Percentiles rank a stretch among this genome's conserved stretches.
Evolutionary conservation across 2,329 filamentous ascomycete species (phyloP).

Genomic region (Tolypocladium album): DNA sequence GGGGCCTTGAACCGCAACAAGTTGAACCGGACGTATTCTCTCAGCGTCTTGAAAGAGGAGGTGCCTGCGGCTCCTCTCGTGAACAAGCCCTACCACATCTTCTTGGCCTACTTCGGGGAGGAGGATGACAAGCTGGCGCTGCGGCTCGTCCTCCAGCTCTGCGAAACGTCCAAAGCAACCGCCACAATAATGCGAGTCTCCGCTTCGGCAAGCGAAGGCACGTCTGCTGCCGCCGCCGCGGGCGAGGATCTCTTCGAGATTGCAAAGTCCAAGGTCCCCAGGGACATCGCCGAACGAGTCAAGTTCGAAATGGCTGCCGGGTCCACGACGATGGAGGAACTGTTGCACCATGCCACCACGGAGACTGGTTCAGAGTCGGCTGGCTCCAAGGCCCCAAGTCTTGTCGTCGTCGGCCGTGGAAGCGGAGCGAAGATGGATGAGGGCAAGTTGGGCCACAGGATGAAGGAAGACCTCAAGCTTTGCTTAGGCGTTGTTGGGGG

Average conservation of each 20-base stretch:
- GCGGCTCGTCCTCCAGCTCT: constrained; percentile 72
- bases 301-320: constrained; percentile 9
- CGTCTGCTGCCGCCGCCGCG: neutral
- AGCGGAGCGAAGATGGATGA: constrained; percentile 8
- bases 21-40: constrained; percentile 43
- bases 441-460: constrained; percentile 9
- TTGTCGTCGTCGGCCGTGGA: constrained; percentile 13
- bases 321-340: constrained; percentile 9
- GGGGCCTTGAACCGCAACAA: constrained; percentile 19
- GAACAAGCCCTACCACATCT: constrained; percentile 70
- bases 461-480: constrained; percentile 8
- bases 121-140: constrained; percentile 73
- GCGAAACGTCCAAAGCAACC: constrained; percentile 66
- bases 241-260: constrained; percentile 5
- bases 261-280: constrained; percentile 3
- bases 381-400: constrained; percentile 4
- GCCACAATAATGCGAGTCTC: constrained; percentile 53
- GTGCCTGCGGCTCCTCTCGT: constrained; percentile 45
- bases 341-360: constrained; percentile 9
- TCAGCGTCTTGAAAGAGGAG: constrained; percentile 46
- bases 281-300: constrained; percentile 7
- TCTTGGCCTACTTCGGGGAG: constrained; percentile 79
- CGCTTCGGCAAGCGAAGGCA: neutral
- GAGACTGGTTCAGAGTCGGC: constrained; percentile 3
- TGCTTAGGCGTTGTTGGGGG: constrained; percentile 13